phyloP scores from a whole-genome alignment of 768 basidiomycete genomes.

The Psilocybe subaeruginosa region DNA sequence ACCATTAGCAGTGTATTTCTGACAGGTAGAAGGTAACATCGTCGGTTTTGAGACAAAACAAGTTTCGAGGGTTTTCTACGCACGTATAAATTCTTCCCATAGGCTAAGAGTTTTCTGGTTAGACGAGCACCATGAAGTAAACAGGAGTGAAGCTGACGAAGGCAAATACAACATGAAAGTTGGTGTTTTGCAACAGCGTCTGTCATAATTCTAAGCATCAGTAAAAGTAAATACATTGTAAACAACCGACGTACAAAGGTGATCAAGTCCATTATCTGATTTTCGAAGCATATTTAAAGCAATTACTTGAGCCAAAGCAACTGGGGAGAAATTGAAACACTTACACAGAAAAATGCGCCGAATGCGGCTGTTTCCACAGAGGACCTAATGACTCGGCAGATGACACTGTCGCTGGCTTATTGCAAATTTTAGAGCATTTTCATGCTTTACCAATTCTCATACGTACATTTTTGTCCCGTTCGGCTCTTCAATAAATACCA shows the following conservation, averaged over 20 bases:
- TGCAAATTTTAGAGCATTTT: neutral
- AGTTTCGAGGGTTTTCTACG: neutral
- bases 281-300: neutral
- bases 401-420: slow-evolving; percentile 30
- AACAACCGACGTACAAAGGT: slow-evolving; percentile 22
- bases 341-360: slow-evolving; percentile 33
- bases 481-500: slow-evolving; percentile 27
- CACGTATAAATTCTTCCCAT: slow-evolving; percentile 34
- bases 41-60: neutral
- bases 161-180: slow-evolving; percentile 35
- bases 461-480: slow-evolving; percentile 27
- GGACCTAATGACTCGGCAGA: slow-evolving; percentile 27
- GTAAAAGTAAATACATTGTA: neutral
- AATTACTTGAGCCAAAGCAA: neutral
- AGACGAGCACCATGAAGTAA: neutral
- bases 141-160: slow-evolving; percentile 23
- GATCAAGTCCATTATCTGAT: slow-evolving; percentile 30
- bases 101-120: slow-evolving; percentile 17
- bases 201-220: slow-evolving; percentile 1
- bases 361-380: slow-evolving; percentile 33
- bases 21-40: neutral
- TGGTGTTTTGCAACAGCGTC: slow-evolving; percentile 26
- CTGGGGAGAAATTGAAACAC: slow-evolving; percentile 1
- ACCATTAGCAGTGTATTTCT: slow-evolving; percentile 32
- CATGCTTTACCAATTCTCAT: neutral